phyloP scores from a whole-genome alignment of 192 early-diverging fungal genomes.

The Podila clonocystis region DNA sequence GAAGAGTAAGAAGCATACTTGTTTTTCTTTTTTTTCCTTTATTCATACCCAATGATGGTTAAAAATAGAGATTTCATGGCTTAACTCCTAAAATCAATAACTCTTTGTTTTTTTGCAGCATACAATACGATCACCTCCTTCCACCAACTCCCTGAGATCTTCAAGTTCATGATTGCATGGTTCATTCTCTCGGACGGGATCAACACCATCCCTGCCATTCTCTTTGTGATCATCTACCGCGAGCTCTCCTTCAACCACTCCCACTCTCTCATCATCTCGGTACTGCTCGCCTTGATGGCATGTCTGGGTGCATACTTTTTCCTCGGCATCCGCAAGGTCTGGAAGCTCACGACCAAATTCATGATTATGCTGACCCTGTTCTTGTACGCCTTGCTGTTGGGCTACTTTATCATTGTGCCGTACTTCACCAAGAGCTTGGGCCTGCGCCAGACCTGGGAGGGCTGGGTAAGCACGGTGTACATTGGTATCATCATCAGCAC shows the following conservation, averaged over 20 bases:
- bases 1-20: background rate
- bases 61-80: background rate
- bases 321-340: constrained; percentile 54
- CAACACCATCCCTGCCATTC: constrained; percentile 61
- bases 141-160: constrained; percentile 56
- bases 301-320: constrained; percentile 60
- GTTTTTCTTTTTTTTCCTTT: background rate
- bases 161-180: constrained; percentile 71
- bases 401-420: constrained; percentile 57
- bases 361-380: constrained; percentile 55
- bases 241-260: constrained; percentile 56
- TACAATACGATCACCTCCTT: constrained; percentile 46
- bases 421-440: constrained; percentile 54
- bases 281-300: constrained; percentile 58
- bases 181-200: constrained; percentile 73
- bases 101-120: constrained; percentile 8
- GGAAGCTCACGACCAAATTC: constrained; percentile 52
- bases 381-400: constrained; percentile 53
- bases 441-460: constrained; percentile 16
- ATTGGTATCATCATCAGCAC: constrained; percentile 65
- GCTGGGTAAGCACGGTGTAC: constrained; percentile 27
- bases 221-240: constrained; percentile 64
- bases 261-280: constrained; percentile 58
- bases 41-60: background rate
- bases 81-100: background rate